Evolutionary conservation across 1,284 basidiomycete genomes (phyloP).

Genomic region (Coniferiporia weirii): DNA sequence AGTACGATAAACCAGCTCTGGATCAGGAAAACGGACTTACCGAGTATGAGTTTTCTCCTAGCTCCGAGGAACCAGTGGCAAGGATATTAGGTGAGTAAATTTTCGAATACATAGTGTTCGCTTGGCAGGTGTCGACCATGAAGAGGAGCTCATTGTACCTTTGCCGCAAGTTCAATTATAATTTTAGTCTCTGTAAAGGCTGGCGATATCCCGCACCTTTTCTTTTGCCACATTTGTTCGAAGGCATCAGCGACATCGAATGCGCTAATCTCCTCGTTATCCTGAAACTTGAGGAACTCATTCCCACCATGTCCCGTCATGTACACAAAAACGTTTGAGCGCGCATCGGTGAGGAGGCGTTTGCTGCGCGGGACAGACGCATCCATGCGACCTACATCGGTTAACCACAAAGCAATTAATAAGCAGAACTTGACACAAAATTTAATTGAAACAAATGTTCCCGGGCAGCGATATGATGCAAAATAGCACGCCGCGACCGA

Average conservation of each 20-base stretch:
- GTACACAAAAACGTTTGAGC: conserved; percentile 96
- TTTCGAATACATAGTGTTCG: conserved; percentile 92
- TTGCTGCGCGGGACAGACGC: conserved; percentile 84
- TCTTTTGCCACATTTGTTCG: conserved; percentile 98
- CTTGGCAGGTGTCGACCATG: conserved; percentile 99
- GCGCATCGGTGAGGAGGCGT: conserved; percentile 83
- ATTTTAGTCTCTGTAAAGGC: not conserved
- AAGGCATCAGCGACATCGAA: conserved; percentile 96
- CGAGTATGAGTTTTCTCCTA: conserved; percentile 94
- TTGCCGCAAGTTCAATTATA: not conserved
- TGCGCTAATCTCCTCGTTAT: conserved; percentile 96
- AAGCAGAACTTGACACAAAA: not conserved
- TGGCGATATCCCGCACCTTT: conserved; percentile 50
- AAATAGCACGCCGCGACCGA: not conserved
- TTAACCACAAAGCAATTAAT: not conserved
- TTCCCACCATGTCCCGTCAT: conserved; percentile 98
- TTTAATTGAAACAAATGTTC: not conserved
- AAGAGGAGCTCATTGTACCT: conserved; percentile 97
- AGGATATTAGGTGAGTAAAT: conserved; percentile 96
- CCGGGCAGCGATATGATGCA: not conserved
- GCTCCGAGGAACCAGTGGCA: conserved; percentile 83
- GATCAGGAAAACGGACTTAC: conserved; percentile 33
- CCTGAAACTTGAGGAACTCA: conserved; percentile 98
- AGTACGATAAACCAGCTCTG: not conserved
- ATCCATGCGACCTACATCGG: conserved; percentile 57